These are phyloP conservation scores for Poronia punctata DNA, from an alignment of 495 filamentous ascomycete genomes.

Conservation along the genomic window DNA sequence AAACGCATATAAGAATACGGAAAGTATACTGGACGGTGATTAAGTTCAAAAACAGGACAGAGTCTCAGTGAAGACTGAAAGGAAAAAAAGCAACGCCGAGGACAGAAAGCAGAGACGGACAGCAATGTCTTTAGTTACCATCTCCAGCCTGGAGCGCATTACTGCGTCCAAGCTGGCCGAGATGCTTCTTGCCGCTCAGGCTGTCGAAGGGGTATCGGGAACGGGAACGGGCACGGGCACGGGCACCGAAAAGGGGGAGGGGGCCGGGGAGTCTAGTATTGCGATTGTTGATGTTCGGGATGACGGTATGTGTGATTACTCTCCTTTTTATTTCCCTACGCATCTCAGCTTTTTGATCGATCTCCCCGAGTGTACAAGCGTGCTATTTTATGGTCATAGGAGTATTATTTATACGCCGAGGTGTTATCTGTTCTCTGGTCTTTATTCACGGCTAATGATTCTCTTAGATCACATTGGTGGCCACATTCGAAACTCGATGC, in stretches of 20 bases:
- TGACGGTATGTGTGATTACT: constrained; percentile 43
- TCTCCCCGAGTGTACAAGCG: too few relatives aligned
- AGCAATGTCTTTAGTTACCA: constrained; percentile 48
- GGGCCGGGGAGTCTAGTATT: constrained; percentile 32
- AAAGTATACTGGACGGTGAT: too few relatives aligned
- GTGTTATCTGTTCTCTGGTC: too few relatives aligned
- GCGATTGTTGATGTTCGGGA: constrained; percentile 88
- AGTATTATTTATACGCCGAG: too few relatives aligned
- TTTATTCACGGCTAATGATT: not conserved
- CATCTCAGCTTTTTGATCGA: not conserved
- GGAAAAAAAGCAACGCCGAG: too few relatives aligned
- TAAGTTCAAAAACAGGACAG: too few relatives aligned
- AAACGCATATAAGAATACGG: too few relatives aligned
- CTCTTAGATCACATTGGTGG: constrained; percentile 78
- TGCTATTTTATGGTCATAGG: too few relatives aligned
- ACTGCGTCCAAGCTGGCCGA: constrained; percentile 55
- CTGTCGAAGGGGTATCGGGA: not conserved
- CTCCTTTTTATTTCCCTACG: not conserved
- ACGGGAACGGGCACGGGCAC: too few relatives aligned
- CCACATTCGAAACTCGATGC: constrained; percentile 71
- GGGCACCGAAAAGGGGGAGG: constrained; percentile 2
- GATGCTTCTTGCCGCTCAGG: constrained; percentile 31
- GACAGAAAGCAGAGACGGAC: not conserved
- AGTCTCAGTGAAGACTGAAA: too few relatives aligned
- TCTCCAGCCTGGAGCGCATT: constrained; percentile 58